A percentile compares a stretch with the other conserved stretches of the same genome.
Conservation (phyloP, 2,329 filamentous ascomycete species). For the Cordyceps cateniannulata region DNA sequence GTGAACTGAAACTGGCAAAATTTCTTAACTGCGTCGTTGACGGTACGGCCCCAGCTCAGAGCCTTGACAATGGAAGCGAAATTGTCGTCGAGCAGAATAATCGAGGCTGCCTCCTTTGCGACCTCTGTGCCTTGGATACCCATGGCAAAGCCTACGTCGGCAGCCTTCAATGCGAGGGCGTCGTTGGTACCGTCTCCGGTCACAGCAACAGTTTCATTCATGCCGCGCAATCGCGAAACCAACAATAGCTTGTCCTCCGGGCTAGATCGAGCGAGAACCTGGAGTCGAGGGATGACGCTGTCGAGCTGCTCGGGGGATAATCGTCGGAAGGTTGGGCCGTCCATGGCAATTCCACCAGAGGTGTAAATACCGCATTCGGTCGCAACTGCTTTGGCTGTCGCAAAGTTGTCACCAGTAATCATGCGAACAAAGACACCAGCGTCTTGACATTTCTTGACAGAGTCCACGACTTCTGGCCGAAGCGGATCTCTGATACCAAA, state of each 20-base stretch:
- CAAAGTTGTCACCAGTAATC: constrained; percentile 45
- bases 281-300: constrained; percentile 53
- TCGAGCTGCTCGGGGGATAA: constrained; percentile 41
- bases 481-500: constrained; percentile 66
- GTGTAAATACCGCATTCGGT: constrained; percentile 62
- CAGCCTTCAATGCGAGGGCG: constrained; percentile 57
- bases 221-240: constrained; percentile 56
- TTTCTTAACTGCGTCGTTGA: constrained; percentile 59
- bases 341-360: constrained; percentile 52
- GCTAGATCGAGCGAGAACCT: constrained; percentile 62
- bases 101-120: constrained; percentile 54
- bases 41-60: constrained; percentile 55
- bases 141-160: constrained; percentile 64
- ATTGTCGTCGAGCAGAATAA: constrained; percentile 58
- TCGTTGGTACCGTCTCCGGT: constrained; percentile 64
- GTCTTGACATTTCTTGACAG: constrained; percentile 54
- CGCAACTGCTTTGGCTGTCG: constrained; percentile 39
- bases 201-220: constrained; percentile 61
- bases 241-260: constrained; percentile 64
- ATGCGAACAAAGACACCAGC: constrained; percentile 63
- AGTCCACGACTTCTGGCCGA: constrained; percentile 53
- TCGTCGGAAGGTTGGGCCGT: constrained; percentile 49
- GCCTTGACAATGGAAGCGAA: constrained; percentile 58
- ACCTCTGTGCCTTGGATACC: constrained; percentile 61
- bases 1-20: constrained; percentile 54